A percentile compares a stretch with the other conserved stretches of the same genome.
Conservation (phyloP, 1,139 yeast genomes). For the Geotrichum reessii region DNA sequence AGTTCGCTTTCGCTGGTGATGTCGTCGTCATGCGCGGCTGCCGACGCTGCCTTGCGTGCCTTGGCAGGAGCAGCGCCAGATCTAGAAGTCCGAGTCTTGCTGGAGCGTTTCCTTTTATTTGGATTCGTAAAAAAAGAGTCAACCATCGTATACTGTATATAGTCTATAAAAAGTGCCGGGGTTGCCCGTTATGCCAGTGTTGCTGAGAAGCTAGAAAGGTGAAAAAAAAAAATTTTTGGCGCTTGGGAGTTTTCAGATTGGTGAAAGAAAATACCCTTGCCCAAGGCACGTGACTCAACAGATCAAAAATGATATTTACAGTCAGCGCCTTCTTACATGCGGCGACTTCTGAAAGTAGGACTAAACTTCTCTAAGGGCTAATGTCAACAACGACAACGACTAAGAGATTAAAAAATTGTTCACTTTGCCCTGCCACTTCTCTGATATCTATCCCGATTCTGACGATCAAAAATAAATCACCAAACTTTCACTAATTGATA, state of each 20-base stretch:
- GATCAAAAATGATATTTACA: not conserved
- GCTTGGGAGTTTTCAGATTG: constrained; percentile 4
- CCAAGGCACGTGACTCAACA: constrained; percentile 1
- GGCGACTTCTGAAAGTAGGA: not conserved
- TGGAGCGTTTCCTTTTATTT: constrained; percentile 23
- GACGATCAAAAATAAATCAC: not conserved
- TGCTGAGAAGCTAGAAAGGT: not conserved
- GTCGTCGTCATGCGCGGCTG: constrained; percentile 29
- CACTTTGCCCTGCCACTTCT: not conserved
- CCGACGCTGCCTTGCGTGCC: constrained; percentile 8
- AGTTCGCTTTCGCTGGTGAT: constrained; percentile 30
- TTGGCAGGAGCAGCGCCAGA: constrained; percentile 10
- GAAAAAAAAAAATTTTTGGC: not conserved
- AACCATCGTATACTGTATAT: constrained; percentile 24
- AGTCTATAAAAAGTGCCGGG: not conserved
- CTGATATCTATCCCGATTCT: not conserved
- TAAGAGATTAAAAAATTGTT: not conserved
- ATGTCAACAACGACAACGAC: not conserved
- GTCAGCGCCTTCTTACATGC: not conserved
- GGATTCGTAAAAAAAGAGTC: constrained; percentile 33
- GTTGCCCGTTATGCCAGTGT: not conserved
- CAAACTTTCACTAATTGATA: not conserved
- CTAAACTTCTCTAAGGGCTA: not conserved
- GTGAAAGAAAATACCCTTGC: constrained; percentile 4
- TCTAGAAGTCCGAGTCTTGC: not conserved